Conservation (phyloP, 176 grass and related monocot species). For the Carex myosuroides region DNA sequence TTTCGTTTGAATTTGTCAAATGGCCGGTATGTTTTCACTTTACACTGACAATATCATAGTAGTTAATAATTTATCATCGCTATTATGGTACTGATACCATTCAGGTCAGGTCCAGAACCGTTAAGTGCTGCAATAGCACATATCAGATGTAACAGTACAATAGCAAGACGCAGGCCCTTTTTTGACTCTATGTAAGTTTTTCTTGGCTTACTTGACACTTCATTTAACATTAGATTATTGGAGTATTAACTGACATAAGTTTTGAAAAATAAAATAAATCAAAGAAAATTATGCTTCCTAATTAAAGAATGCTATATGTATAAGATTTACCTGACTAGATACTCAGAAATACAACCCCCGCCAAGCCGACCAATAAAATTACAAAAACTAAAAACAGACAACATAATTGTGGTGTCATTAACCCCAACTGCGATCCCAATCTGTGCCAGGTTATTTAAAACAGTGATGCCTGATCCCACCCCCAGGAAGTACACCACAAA, state of each 20-base stretch:
- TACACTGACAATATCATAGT: not conserved
- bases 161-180: not conserved
- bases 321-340: conserved; percentile 64
- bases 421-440: conserved; percentile 75
- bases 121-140: not conserved
- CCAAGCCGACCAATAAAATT: conserved; percentile 89
- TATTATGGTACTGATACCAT: too few species aligned
- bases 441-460: conserved; percentile 91
- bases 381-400: conserved; percentile 87
- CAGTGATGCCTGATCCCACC: conserved; percentile 78
- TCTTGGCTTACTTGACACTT: not conserved
- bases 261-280: not conserved
- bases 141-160: not conserved
- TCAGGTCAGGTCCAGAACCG: not conserved
- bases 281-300: not conserved
- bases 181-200: not conserved
- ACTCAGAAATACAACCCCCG: conserved; percentile 62
- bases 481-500: conserved; percentile 77
- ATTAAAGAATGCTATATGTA: not conserved
- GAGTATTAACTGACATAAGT: not conserved
- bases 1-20: not conserved
- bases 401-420: conserved; percentile 57
- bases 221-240: not conserved
- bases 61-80: too few species aligned
- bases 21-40: not conserved